Conservation (phyloP, 768 basidiomycete genomes). For the Lentinula edodes region DNA sequence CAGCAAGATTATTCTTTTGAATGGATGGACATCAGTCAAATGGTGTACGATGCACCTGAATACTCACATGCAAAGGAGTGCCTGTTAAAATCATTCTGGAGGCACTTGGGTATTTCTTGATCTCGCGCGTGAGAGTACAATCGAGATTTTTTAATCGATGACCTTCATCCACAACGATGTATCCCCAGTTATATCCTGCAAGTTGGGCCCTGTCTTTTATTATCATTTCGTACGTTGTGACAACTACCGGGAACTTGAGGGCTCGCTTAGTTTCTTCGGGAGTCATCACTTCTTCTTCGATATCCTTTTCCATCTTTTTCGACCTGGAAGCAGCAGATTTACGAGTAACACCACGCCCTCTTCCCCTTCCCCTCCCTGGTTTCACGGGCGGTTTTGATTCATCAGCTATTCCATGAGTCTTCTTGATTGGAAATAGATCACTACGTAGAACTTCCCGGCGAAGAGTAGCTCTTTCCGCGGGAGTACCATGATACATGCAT, state of each 20-base stretch:
- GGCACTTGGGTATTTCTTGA: conserved; percentile 80
- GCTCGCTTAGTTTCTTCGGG: conserved; percentile 2
- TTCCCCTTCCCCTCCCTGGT: conserved; percentile 2
- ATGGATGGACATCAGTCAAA: background rate
- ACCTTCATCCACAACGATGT: conserved; percentile 95
- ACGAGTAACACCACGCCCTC: conserved; percentile 10
- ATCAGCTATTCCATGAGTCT: no score
- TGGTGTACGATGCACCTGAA: background rate
- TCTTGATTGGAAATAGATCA: conserved; percentile 7
- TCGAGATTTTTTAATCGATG: conserved; percentile 94
- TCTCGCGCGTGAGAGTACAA: conserved; percentile 84
- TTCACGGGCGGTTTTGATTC: conserved; percentile 9
- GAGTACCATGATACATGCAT: conserved; percentile 86
- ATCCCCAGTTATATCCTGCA: conserved; percentile 68
- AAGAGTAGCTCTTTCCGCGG: conserved; percentile 74
- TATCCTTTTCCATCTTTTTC: conserved; percentile 7
- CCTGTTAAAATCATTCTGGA: conserved; percentile 94
- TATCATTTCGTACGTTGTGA: conserved; percentile 93
- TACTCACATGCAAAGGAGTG: conserved; percentile 85
- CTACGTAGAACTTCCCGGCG: conserved; percentile 53
- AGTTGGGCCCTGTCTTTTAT: conserved; percentile 72
- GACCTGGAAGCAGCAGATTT: background rate
- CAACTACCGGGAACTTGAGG: conserved; percentile 61
- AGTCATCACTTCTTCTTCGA: conserved; percentile 11
- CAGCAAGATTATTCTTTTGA: conserved; percentile 89